phyloP scores from a whole-genome alignment of 192 early-diverging fungal genomes.

The Mortierella hygrophila region DNA sequence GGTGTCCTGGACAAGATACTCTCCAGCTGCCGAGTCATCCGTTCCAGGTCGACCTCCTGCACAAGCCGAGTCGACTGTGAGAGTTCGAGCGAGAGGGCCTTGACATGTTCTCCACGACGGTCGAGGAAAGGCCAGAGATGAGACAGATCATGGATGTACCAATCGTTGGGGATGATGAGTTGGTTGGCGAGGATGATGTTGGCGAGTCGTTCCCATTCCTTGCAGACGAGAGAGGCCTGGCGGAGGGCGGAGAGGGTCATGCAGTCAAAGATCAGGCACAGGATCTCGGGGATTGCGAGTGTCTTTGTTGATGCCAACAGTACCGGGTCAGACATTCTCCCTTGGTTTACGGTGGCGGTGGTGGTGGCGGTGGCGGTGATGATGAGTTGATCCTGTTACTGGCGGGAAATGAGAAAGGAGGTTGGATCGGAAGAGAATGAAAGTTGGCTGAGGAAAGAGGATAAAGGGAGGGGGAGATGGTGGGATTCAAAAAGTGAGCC shows the following conservation, averaged over 20 bases:
- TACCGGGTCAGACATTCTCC: neutral
- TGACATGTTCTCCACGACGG: constrained; percentile 14
- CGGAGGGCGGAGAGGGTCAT: constrained; percentile 9
- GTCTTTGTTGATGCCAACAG: constrained; percentile 1
- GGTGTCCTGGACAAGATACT: constrained; percentile 25
- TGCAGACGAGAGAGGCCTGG: constrained; percentile 28
- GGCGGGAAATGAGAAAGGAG: neutral
- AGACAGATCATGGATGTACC: constrained; percentile 33
- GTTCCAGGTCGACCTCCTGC: neutral
- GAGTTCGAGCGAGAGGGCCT: constrained; percentile 19
- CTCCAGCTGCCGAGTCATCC: constrained; percentile 12
- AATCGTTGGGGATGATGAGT: constrained; percentile 33
- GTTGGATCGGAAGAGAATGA: neutral
- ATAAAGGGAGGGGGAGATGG: neutral
- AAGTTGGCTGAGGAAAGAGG: neutral
- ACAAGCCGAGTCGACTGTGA: constrained; percentile 2
- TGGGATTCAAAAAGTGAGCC: neutral
- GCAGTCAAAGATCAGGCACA: constrained; percentile 25
- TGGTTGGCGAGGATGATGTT: constrained; percentile 20
- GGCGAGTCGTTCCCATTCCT: constrained; percentile 19
- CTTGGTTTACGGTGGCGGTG: neutral
- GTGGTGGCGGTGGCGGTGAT: neutral
- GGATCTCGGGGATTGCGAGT: constrained; percentile 44
- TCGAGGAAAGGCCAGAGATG: constrained; percentile 36
- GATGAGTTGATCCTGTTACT: neutral